Conservation (phyloP, 371 early-diverging fungal genomes). For the Actinomortierella ambigua region DNA sequence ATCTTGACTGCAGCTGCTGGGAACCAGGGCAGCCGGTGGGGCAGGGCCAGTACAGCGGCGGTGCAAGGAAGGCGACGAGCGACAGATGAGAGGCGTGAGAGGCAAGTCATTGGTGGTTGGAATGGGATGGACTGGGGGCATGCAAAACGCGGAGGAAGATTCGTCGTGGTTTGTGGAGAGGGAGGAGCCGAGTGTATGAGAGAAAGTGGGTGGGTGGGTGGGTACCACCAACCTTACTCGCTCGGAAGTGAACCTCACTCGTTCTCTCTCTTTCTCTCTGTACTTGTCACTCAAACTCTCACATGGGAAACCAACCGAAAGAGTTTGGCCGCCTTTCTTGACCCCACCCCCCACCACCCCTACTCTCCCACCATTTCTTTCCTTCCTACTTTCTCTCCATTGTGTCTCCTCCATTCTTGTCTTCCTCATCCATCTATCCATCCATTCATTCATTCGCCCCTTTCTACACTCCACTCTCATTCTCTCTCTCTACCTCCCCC, state of each 20-base stretch:
- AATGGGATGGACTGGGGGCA: neutral
- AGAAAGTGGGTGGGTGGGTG: neutral
- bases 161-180: too few relatives aligned
- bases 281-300: too few relatives aligned
- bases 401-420: slow-evolving; percentile 1
- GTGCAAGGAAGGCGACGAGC: too few relatives aligned
- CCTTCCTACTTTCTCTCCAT: neutral
- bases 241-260: too few relatives aligned
- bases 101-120: slow-evolving; percentile 4
- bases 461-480: slow-evolving; percentile 2
- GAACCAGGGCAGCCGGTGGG: too few relatives aligned
- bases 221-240: too few relatives aligned
- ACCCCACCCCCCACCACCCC: too few relatives aligned
- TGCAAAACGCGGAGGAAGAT: neutral
- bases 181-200: neutral
- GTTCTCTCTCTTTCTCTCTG: too few relatives aligned
- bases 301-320: neutral
- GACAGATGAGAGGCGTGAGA: slow-evolving; percentile 10
- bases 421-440: slow-evolving; percentile 2
- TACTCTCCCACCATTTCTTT: too few relatives aligned
- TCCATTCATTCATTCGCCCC: neutral
- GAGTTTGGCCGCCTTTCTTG: neutral
- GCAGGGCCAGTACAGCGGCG: too few relatives aligned
- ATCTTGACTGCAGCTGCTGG: too few relatives aligned
- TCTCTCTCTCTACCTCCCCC: neutral